phyloP scores from a whole-genome alignment of 2,329 filamentous ascomycete genomes.

The Mariannaea sp. region DNA sequence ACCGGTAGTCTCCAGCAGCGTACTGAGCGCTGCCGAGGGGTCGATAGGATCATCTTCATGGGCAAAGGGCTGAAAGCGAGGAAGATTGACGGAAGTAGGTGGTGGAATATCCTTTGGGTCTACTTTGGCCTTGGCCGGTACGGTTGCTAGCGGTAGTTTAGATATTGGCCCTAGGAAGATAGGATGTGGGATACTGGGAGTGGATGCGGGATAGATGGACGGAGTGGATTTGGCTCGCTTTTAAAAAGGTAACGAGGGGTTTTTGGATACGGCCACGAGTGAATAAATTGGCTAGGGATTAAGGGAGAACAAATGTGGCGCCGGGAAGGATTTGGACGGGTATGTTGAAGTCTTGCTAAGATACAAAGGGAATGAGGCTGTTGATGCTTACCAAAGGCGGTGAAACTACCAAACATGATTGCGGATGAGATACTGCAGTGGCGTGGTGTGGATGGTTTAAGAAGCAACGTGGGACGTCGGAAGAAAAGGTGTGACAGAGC shows the following conservation, averaged over 20 bases:
- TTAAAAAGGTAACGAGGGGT: conserved; percentile 10
- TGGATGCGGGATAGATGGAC: conserved; percentile 11
- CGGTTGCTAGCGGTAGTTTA: conserved; percentile 36
- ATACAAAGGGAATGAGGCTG: conserved; percentile 19
- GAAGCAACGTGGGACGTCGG: conserved; percentile 19
- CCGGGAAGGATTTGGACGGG: neutral
- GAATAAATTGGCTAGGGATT: neutral
- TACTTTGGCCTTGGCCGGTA: conserved; percentile 40
- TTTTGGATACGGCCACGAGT: conserved; percentile 20
- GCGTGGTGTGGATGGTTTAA: conserved; percentile 25
- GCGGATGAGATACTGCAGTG: conserved; percentile 28
- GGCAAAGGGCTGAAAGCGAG: conserved; percentile 49
- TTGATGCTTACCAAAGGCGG: conserved; percentile 45
- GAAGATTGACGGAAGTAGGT: conserved; percentile 59
- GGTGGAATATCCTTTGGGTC: conserved; percentile 59
- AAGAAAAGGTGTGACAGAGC: conserved; percentile 18
- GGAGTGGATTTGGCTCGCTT: conserved; percentile 18
- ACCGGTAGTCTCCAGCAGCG: conserved; percentile 58
- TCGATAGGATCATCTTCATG: conserved; percentile 39
- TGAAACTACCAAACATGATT: conserved; percentile 52
- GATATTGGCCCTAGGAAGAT: conserved; percentile 25
- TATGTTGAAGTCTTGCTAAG: neutral
- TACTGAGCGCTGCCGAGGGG: conserved; percentile 48
- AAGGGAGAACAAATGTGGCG: conserved; percentile 1
- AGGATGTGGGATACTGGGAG: conserved; percentile 22